Evolutionary conservation across 2,329 filamentous ascomycete genomes (phyloP).

Genomic region (Pseudogymnoascus sp.): DNA sequence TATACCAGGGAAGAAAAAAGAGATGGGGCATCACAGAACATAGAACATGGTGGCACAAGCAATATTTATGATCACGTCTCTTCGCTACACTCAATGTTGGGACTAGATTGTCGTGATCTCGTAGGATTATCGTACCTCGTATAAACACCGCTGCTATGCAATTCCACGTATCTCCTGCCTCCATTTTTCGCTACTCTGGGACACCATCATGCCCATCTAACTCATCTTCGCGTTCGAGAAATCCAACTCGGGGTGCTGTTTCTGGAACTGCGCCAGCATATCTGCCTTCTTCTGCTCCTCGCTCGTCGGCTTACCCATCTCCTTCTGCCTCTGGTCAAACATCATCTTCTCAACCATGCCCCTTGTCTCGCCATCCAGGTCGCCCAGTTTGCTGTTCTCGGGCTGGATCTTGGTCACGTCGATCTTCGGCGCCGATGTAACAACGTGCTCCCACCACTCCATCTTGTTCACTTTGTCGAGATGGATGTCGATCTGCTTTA

Average conservation of each 20-base stretch:
- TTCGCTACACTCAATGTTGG: not conserved
- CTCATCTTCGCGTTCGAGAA: slow-evolving; percentile 62
- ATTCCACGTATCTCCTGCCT: not conserved
- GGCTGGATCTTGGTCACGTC: slow-evolving; percentile 93
- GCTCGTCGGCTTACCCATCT: slow-evolving; percentile 76
- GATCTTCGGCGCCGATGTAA: slow-evolving; percentile 79
- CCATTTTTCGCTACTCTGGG: not conserved
- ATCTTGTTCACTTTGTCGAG: slow-evolving; percentile 95
- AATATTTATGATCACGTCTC: not conserved
- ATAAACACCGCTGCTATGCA: slow-evolving; percentile 6
- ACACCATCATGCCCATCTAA: slow-evolving; percentile 25
- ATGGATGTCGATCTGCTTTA: slow-evolving; percentile 64
- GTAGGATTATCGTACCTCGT: not conserved
- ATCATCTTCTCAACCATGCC: slow-evolving; percentile 99
- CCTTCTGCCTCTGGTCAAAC: slow-evolving; percentile 97
- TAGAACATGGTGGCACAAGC: not conserved
- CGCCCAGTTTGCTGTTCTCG: slow-evolving; percentile 82
- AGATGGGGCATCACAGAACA: not conserved
- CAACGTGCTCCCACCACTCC: slow-evolving; percentile 96
- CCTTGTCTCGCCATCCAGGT: slow-evolving; percentile 89
- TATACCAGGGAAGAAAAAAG: not conserved
- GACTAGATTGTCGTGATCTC: not conserved
- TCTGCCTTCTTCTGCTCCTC: slow-evolving; percentile 95
- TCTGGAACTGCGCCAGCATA: slow-evolving; percentile 86
- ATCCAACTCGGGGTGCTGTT: slow-evolving; percentile 65